phyloP scores from a whole-genome alignment of 2,329 filamentous ascomycete genomes.

The Alternaria angustiovoidea region DNA sequence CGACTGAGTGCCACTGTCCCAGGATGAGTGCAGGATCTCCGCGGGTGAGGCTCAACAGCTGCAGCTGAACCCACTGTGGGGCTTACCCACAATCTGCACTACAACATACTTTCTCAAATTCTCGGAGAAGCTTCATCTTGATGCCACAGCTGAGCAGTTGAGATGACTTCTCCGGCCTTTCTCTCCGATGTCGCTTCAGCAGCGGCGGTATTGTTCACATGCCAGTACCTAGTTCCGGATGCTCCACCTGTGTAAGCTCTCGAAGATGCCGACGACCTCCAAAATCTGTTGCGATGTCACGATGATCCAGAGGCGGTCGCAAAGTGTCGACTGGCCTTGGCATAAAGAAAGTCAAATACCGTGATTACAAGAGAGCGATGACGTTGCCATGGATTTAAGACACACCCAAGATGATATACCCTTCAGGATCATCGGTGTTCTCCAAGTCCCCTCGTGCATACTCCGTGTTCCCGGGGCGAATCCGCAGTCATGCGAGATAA shows the following conservation, averaged over 20 bases:
- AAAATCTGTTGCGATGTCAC: not conserved
- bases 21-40: slow-evolving; percentile 8
- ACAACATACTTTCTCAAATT: not conserved
- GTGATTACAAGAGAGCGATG: slow-evolving; percentile 8
- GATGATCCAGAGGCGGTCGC: not conserved
- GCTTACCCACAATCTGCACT: slow-evolving; percentile 1
- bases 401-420: not conserved
- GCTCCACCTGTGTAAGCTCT: not conserved
- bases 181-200: slow-evolving; percentile 22
- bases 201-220: slow-evolving; percentile 14
- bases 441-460: not conserved
- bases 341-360: not conserved
- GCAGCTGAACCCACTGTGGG: slow-evolving; percentile 4
- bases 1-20: not conserved
- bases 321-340: slow-evolving; percentile 1
- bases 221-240: not conserved
- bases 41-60: slow-evolving; percentile 10
- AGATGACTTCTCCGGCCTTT: slow-evolving; percentile 12
- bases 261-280: not conserved
- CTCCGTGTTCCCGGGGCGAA: not conserved
- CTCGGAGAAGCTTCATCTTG: slow-evolving; percentile 7
- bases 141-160: not conserved
- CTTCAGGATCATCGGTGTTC: not conserved
- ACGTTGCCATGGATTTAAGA: slow-evolving; percentile 13
- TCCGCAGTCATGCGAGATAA: slow-evolving; percentile 52